Evolutionary conservation across 768 basidiomycete genomes (phyloP).

Genomic region (Mrakia frigida): DNA sequence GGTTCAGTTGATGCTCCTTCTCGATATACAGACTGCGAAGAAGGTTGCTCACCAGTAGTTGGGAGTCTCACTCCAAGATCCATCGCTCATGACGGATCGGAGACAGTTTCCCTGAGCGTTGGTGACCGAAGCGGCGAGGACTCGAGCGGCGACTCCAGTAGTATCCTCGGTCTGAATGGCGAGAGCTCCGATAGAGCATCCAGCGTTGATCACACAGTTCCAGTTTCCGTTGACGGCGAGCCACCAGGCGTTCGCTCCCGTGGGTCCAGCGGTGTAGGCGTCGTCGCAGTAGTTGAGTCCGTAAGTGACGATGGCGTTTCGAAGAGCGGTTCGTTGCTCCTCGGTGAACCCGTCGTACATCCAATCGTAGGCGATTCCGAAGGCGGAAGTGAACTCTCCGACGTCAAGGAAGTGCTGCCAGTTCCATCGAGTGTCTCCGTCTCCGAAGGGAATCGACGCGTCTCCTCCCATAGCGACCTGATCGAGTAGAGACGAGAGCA

Average conservation of each 20-base stretch:
- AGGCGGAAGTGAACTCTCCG: conserved; percentile 73
- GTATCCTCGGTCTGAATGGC: conserved; percentile 71
- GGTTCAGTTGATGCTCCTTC: too few species aligned
- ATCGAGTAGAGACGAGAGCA: conserved; percentile 3
- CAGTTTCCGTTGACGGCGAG: conserved; percentile 70
- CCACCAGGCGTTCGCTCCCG: conserved; percentile 68
- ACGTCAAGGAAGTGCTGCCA: conserved; percentile 77
- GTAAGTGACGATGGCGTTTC: conserved; percentile 65
- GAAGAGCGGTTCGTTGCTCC: conserved; percentile 65
- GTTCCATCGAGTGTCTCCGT: conserved; percentile 70
- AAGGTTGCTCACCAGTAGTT: conserved; percentile 71
- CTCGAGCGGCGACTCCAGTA: conserved; percentile 63
- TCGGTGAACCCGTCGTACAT: conserved; percentile 75
- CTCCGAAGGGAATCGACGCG: conserved; percentile 58
- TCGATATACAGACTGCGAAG: too few species aligned
- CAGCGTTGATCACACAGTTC: conserved; percentile 78
- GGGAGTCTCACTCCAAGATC: conserved; percentile 87
- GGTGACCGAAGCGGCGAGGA: conserved; percentile 63
- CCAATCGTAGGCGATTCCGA: conserved; percentile 95
- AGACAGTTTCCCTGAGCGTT: conserved; percentile 78
- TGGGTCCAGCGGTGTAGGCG: conserved; percentile 50
- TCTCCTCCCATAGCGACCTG: conserved; percentile 74
- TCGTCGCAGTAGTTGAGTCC: conserved; percentile 65
- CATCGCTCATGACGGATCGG: conserved; percentile 49
- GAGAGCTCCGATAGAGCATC: conserved; percentile 79